phyloP scores from a whole-genome alignment of 257 asterid genomes.

The Prunella vulgaris region DNA sequence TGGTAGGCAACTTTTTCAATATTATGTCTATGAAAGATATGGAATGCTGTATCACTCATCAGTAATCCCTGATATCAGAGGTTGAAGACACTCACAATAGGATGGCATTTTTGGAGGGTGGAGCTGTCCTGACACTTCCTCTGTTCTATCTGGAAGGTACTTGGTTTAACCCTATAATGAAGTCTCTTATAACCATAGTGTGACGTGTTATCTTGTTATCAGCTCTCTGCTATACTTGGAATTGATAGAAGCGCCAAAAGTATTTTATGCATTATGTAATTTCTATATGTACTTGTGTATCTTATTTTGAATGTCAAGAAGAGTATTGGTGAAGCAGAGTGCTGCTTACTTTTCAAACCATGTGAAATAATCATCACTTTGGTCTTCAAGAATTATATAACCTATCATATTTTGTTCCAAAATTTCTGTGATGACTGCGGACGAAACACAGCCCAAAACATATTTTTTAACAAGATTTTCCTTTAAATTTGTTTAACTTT shows the following conservation, averaged over 20 bases:
- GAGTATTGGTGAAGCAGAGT: conserved; percentile 1
- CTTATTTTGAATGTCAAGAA: conserved; percentile 16
- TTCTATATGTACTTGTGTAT: neutral
- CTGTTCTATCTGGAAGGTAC: conserved; percentile 76
- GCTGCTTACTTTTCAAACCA: neutral
- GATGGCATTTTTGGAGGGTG: conserved; percentile 84
- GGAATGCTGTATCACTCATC: conserved; percentile 15
- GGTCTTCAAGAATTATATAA: conserved; percentile 6
- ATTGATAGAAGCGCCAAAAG: conserved; percentile 9
- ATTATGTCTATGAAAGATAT: conserved; percentile 13
- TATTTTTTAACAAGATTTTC: neutral
- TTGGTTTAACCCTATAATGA: conserved; percentile 9
- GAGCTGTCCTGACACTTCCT: conserved; percentile 69
- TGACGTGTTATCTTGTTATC: neutral
- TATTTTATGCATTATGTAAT: neutral
- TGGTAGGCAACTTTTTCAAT: conserved; percentile 39
- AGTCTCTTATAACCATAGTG: neutral
- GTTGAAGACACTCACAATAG: conserved; percentile 82
- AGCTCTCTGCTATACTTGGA: neutral
- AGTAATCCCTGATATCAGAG: conserved; percentile 37
- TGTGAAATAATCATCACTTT: conserved; percentile 2
- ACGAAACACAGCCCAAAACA: neutral
- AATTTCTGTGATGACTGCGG: neutral
- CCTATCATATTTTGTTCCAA: neutral
- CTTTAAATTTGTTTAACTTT: neutral